Evolutionary conservation across 495 filamentous ascomycete genomes (phyloP).

Genomic region (Astrothelium subdiscretum): DNA sequence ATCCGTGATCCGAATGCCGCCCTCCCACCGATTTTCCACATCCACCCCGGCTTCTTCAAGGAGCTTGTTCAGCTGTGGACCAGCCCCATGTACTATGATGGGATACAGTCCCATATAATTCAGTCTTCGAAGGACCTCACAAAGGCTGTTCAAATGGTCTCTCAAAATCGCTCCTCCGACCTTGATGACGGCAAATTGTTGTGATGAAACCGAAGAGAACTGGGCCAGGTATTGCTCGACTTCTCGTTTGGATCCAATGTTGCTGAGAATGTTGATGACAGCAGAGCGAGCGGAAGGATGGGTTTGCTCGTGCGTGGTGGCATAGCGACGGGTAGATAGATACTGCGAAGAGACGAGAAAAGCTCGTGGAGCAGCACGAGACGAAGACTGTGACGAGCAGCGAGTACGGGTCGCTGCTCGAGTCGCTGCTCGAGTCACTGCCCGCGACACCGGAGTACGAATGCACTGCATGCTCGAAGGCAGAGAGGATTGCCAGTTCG

Average conservation of each 20-base stretch:
- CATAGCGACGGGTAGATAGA: conserved; percentile 2
- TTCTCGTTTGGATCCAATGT: conserved; percentile 92
- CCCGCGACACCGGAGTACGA: not conserved
- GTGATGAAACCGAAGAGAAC: conserved; percentile 92
- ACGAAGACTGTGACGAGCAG: not conserved
- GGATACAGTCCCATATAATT: conserved; percentile 94
- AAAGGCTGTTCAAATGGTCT: conserved; percentile 82
- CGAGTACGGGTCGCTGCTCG: not conserved
- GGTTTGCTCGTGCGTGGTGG: conserved; percentile 10
- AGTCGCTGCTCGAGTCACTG: conserved; percentile 2
- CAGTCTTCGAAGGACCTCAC: conserved; percentile 78
- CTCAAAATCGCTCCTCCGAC: conserved; percentile 96
- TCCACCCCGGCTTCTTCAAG: conserved; percentile 75
- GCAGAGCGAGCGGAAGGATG: conserved; percentile 57
- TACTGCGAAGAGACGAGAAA: not conserved
- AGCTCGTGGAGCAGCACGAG: not conserved
- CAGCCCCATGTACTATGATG: conserved; percentile 92
- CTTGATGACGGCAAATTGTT: conserved; percentile 98
- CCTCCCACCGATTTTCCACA: conserved; percentile 81
- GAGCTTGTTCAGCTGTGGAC: conserved; percentile 90
- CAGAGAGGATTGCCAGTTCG: not conserved
- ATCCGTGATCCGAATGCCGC: conserved; percentile 92
- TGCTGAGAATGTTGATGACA: conserved; percentile 87
- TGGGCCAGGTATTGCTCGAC: conserved; percentile 97
- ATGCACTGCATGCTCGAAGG: conserved; percentile 6